phyloP scores from a whole-genome alignment of 768 basidiomycete genomes.

The Pisolithus orientalis region DNA sequence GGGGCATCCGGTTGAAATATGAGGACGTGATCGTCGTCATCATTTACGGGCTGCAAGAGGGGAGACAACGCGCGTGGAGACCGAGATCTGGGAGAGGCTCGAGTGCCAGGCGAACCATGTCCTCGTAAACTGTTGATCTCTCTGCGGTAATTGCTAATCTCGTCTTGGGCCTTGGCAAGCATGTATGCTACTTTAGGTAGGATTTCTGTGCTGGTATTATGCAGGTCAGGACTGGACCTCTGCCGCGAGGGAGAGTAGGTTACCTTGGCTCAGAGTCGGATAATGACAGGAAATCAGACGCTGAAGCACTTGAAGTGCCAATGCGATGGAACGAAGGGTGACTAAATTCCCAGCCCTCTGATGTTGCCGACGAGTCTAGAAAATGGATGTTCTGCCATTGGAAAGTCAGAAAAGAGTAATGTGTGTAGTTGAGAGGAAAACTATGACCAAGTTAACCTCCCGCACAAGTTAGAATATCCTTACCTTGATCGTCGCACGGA shows the following conservation, averaged over 20 bases:
- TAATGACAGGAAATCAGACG: background rate
- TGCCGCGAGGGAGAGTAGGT: no score
- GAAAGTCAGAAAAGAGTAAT: background rate
- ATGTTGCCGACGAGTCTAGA: background rate
- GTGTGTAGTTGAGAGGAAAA: no score
- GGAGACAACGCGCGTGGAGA: background rate
- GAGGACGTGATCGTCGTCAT: background rate
- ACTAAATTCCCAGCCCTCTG: conserved; percentile 4
- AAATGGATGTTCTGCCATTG: background rate
- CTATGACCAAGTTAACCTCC: no score
- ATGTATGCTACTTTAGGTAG: background rate
- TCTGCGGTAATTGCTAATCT: background rate
- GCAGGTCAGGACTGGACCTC: background rate
- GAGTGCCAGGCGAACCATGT: background rate
- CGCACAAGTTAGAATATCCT: background rate
- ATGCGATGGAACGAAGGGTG: background rate
- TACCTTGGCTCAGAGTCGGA: background rate
- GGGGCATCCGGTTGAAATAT: background rate
- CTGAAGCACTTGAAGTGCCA: background rate
- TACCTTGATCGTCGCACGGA: conserved; percentile 1
- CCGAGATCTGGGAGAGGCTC: background rate
- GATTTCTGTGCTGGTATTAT: background rate
- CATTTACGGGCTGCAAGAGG: background rate
- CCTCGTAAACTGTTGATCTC: background rate
- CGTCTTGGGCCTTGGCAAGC: conserved; percentile 1